Evolutionary conservation across 306 rosid genomes (phyloP).

Genomic region (Vigna mungo): DNA sequence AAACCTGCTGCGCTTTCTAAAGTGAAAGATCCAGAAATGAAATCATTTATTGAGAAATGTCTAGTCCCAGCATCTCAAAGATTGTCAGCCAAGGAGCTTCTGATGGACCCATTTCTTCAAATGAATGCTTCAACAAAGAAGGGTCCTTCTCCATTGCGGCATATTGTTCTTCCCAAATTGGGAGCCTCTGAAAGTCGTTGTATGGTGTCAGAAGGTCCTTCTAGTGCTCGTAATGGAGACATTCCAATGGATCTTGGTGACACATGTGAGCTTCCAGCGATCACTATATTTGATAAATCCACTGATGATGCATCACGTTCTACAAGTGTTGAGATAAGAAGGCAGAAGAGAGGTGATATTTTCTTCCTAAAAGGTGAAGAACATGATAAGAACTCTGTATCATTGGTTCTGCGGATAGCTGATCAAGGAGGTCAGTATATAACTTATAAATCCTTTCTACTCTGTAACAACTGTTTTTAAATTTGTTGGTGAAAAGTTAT

Average conservation of each 20-base stretch:
- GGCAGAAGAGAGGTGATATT: slow-evolving; percentile 46
- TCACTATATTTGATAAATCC: slow-evolving; percentile 43
- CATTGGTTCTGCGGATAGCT: slow-evolving; percentile 7
- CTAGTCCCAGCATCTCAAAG: slow-evolving; percentile 20
- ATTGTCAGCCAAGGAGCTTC: slow-evolving; percentile 23
- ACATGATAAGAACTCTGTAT: not conserved
- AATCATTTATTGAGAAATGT: slow-evolving; percentile 17
- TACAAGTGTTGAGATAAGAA: slow-evolving; percentile 48
- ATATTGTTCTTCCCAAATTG: slow-evolving; percentile 11
- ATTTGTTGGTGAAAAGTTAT: not conserved
- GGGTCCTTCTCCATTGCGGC: not conserved
- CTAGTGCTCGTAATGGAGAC: slow-evolving; percentile 36
- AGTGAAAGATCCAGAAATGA: slow-evolving; percentile 3
- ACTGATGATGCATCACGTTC: slow-evolving; percentile 24
- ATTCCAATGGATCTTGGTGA: slow-evolving; percentile 43
- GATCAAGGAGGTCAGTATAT: not conserved
- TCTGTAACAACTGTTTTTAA: not conserved
- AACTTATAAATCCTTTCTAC: not conserved
- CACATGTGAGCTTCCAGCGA: slow-evolving; percentile 27
- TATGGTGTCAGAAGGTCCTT: slow-evolving; percentile 20
- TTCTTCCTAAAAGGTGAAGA: slow-evolving; percentile 16
- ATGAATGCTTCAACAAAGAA: not conserved
- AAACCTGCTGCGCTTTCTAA: not conserved
- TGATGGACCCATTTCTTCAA: slow-evolving; percentile 14
- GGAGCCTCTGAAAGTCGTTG: slow-evolving; percentile 5